Evolutionary conservation across 148 eudicot genomes (phyloP).

Genomic region (Fagopyrum tataricum): DNA sequence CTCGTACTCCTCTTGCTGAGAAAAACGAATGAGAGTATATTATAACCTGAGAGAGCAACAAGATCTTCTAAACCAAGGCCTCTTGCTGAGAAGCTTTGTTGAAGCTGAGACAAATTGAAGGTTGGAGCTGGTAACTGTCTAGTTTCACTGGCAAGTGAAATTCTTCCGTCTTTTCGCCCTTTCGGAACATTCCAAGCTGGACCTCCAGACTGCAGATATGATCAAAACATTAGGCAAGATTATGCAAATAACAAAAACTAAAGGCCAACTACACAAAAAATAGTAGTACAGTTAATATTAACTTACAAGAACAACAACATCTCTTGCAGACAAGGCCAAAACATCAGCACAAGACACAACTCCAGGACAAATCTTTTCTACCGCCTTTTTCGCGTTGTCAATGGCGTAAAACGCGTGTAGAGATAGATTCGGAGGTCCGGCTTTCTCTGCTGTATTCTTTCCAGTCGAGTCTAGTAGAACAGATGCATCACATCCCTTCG

Average conservation of each 20-base stretch:
- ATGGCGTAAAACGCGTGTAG: constrained; percentile 74
- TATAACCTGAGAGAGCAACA: constrained; percentile 83
- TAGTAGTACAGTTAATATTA: background rate
- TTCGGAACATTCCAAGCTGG: constrained; percentile 85
- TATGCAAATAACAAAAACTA: background rate
- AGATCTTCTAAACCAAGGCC: constrained; percentile 66
- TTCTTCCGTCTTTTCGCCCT: constrained; percentile 90
- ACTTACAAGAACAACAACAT: constrained; percentile 66
- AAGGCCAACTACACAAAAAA: background rate
- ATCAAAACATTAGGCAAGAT: background rate
- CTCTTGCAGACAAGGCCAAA: constrained; percentile 84
- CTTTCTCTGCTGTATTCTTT: constrained; percentile 55
- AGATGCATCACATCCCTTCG: constrained; percentile 88
- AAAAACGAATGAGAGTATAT: background rate
- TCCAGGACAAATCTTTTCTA: constrained; percentile 69
- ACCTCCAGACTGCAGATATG: constrained; percentile 55
- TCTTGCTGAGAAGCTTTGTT: constrained; percentile 68
- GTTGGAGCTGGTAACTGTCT: constrained; percentile 65
- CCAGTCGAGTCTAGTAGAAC: constrained; percentile 58
- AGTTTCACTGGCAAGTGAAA: constrained; percentile 72
- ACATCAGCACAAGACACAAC: constrained; percentile 90
- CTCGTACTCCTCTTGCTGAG: no score
- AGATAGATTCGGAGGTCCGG: constrained; percentile 63
- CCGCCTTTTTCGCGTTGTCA: constrained; percentile 58
- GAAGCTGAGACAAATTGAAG: constrained; percentile 81